Evolutionary conservation across 2,329 filamentous ascomycete genomes (phyloP), one percentile per base, ranked within the genome.

Genomic region (Cytospora chrysosperma): DNA sequence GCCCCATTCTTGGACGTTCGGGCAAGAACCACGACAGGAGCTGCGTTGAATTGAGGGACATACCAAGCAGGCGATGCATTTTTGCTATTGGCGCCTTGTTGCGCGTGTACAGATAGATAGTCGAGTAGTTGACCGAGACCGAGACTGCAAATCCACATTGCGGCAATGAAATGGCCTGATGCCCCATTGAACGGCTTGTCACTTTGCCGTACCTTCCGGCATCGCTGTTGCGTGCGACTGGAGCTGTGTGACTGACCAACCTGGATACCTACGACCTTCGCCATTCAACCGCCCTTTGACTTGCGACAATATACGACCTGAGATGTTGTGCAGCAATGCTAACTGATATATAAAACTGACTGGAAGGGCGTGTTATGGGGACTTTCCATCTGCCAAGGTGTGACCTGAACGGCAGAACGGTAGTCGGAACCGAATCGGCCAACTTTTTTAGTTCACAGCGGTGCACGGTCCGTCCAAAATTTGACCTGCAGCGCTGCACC

Each of bases 101-200:
- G 59, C 59, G 37, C 59, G 28, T 61, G 59, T 61, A 61, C 19
- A 61, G 10, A 34, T 61, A 55, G 49, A 34, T n/a, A 13, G 12
- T 34, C 32, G 32, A 34, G 32, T 34, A 60, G 8, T 47, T 28
- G 59, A 61, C 51, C 17, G 37, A 55, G 26, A 49, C 51, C 37
- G 51, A 55, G 32, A 55, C 37, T 51, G 51, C 52, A 17, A 10
- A 6, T 21, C 28, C 28, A 34, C 47, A 17, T n/a, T 55, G 59
- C 51, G 51, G 59, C 37, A 55, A 61, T 49, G 59, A 61, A 27
- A 61, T 55, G 37, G 59, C 59, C 59, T 55, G 37, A 37, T 52
- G 50, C 50, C 13, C 27, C 49, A 12, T 47, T 37, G 24, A 27
- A 32, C 26, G 27, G 24, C 10, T 15, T n/a, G 12, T 8, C 28